Percentiles rank a stretch among this genome's conserved stretches.
Conservation (phyloP, 2,329 filamentous ascomycete species). For the Hymenoscyphus albidus region DNA sequence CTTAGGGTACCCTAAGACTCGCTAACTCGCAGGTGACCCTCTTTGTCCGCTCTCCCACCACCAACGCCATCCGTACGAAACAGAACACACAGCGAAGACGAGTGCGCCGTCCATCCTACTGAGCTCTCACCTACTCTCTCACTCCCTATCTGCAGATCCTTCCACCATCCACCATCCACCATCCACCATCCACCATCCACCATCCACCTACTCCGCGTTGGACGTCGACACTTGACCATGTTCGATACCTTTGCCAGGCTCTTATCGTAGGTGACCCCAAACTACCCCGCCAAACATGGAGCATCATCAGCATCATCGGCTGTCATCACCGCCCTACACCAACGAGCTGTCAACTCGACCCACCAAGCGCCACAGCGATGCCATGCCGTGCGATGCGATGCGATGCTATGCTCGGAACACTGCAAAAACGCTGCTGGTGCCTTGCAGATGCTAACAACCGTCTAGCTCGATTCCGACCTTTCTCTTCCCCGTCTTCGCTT, state of each 20-base stretch:
- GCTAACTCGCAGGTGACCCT: slow-evolving; percentile 18
- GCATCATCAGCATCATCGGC: slow-evolving; percentile 1
- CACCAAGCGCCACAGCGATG: neutral
- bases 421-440: neutral
- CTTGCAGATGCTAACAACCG: slow-evolving; percentile 21
- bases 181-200: neutral
- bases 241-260: slow-evolving; percentile 75
- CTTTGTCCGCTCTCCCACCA: slow-evolving; percentile 10
- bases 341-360: neutral
- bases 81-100: slow-evolving; percentile 4
- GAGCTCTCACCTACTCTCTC: neutral
- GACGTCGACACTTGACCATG: slow-evolving; percentile 45
- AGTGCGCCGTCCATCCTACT: slow-evolving; percentile 9
- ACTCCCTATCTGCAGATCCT: neutral
- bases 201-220: neutral
- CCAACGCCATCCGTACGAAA: neutral
- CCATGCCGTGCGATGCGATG: neutral
- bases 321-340: slow-evolving; percentile 8
- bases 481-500: slow-evolving; percentile 92
- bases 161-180: neutral
- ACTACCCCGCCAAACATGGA: slow-evolving; percentile 32
- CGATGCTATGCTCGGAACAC: neutral
- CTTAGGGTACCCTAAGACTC: neutral
- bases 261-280: slow-evolving; percentile 59
- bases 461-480: slow-evolving; percentile 78